Evolutionary conservation across 2,329 filamentous ascomycete species (phyloP), one percentile per base, ranked within the genome.

Genomic region (Cladophialophora immunda): DNA sequence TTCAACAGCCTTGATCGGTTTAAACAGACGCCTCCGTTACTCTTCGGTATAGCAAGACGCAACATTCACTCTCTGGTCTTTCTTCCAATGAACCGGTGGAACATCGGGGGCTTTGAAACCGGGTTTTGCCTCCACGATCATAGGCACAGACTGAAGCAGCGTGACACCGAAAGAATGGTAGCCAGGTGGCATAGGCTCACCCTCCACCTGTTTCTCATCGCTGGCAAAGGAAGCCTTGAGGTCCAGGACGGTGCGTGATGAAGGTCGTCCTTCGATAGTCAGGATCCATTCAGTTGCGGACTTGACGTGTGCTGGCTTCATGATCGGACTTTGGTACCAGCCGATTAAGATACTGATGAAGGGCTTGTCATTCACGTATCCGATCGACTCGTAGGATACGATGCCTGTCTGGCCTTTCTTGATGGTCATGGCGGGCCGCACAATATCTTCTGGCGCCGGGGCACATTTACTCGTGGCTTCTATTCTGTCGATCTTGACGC

Each of bases 341-440:
- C 25, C 30, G 53, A 56, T 56, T 27, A 30, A 34, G 30, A 56
- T 56, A 19, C 53, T 56, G 53, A 56, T 56, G 53, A 56, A 56
- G 25, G 53, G 53, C 30, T 56, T 56, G 53, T 56, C 53, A 34
- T 56, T 34, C 25, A 34, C 30, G 30, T 30, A 56, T 29, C 53
- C 53, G 53, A 34, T 56, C 25, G 53, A 56, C 25, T 29, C 30
- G 30, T 56, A 56, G 25, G 53, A 56, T 8, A 56, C 30, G 27
- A 56, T 29, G 5, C 25, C 53, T 56, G 53, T 56, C 25, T 34
- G 53, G 53, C 53, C 53, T 56, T 56, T 56, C 53, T 56, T 56
- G 25, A 56, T 34, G 53, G 53, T 56, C 53, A 56, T 56, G 1
- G 30, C 53, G 27, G 53, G 53, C 53, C 53, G 53, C 25, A 56